Conservation (phyloP, 306 rosid genomes). For the Delonix regia region DNA sequence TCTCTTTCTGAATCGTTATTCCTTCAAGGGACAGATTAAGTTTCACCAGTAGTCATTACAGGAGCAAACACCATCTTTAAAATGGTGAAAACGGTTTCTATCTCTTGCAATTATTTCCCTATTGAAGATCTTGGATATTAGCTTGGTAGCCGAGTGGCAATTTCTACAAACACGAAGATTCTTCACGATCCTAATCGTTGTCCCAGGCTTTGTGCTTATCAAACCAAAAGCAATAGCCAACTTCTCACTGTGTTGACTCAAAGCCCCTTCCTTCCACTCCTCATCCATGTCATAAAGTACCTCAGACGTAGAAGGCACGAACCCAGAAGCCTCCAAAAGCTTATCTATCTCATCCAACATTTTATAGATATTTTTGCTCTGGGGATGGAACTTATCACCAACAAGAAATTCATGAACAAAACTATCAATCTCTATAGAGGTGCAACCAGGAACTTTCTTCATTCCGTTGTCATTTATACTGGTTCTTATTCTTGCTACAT, state of each 20-base stretch:
- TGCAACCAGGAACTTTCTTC: constrained; percentile 92
- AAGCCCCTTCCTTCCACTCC: constrained; percentile 82
- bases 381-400: constrained; percentile 73
- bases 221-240: constrained; percentile 85
- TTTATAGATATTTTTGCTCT: constrained; percentile 51
- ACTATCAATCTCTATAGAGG: constrained; percentile 76
- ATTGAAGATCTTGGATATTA: constrained; percentile 62
- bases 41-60: constrained; percentile 83
- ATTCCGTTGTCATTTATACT: constrained; percentile 69
- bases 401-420: constrained; percentile 86
- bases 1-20: constrained; percentile 29
- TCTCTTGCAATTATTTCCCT: constrained; percentile 84
- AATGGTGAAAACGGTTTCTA: constrained; percentile 67
- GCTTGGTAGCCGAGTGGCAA: constrained; percentile 72
- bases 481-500: constrained; percentile 79
- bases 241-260: constrained; percentile 89
- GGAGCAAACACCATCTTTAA: constrained; percentile 58
- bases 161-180: constrained; percentile 88
- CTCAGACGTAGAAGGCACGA: constrained; percentile 79
- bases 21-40: constrained; percentile 13
- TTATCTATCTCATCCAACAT: constrained; percentile 71
- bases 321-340: constrained; percentile 62
- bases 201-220: constrained; percentile 79
- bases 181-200: constrained; percentile 73
- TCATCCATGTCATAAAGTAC: constrained; percentile 80